Conservation (phyloP, 2,329 filamentous ascomycete genomes). For the Cryphonectria japonica region DNA sequence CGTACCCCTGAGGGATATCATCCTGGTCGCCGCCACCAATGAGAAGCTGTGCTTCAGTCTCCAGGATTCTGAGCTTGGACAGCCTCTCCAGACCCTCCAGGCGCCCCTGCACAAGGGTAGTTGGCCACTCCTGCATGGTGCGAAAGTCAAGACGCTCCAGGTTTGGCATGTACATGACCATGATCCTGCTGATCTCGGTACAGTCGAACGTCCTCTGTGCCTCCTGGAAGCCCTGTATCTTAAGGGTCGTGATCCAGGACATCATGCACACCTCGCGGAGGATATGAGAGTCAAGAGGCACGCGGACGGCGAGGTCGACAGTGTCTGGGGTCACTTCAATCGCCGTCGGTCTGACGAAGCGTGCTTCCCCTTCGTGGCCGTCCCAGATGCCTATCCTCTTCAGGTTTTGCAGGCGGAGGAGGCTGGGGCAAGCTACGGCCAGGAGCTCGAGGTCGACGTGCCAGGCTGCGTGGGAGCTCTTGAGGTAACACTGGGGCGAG, state of each 20-base stretch:
- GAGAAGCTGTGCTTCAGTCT: background rate
- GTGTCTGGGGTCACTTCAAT: background rate
- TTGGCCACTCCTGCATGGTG: background rate
- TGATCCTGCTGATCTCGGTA: background rate
- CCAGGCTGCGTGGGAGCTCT: background rate
- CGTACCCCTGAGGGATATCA: background rate
- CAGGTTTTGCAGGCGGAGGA: background rate
- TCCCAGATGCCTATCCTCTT: background rate
- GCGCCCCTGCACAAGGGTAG: background rate
- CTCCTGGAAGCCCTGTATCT: background rate
- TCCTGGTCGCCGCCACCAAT: background rate
- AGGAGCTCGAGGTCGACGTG: background rate
- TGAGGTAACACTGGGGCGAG: background rate
- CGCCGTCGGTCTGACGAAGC: background rate
- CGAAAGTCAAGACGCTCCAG: background rate
- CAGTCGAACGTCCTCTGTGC: background rate
- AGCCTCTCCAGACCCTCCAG: background rate
- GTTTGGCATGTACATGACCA: background rate
- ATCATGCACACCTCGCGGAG: background rate
- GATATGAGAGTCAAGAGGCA: background rate
- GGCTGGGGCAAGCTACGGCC: background rate
- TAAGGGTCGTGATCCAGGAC: background rate
- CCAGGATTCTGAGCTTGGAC: background rate
- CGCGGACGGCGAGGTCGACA: background rate
- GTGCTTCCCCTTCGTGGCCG: no score